Conservation (phyloP, 306 rosid species). For the Sechiopsis laciniata region DNA sequence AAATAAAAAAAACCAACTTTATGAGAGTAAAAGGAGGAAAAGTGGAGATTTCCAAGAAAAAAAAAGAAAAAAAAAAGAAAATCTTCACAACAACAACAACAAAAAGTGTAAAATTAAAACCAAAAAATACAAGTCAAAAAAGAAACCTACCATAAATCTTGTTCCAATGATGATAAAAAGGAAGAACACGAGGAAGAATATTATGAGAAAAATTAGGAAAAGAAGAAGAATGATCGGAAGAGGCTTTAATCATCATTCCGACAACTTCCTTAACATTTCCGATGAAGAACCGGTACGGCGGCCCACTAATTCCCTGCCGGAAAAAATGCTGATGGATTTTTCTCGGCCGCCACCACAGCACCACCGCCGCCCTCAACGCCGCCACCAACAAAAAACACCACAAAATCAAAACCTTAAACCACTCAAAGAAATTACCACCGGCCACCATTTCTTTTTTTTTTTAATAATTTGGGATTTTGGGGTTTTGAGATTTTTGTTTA, state of each 20-base stretch:
- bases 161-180: constrained; percentile 97
- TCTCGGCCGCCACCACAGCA: constrained; percentile 87
- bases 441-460: constrained; percentile 3
- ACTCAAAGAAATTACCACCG: neutral
- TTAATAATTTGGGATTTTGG: neutral
- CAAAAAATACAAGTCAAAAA: neutral
- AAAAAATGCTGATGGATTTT: constrained; percentile 66
- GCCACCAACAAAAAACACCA: constrained; percentile 27
- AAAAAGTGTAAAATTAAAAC: neutral
- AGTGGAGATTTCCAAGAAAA: neutral
- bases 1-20: neutral
- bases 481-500: neutral
- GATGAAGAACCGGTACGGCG: constrained; percentile 94
- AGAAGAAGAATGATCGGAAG: constrained; percentile 52
- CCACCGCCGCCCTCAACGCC: constrained; percentile 35
- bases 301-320: constrained; percentile 86
- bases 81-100: neutral
- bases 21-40: neutral
- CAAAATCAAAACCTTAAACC: constrained; percentile 32
- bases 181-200: constrained; percentile 89
- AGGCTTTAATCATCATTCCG: constrained; percentile 79
- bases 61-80: too few relatives aligned
- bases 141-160: constrained; percentile 62
- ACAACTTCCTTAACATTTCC: constrained; percentile 85
- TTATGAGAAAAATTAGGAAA: constrained; percentile 71